These are phyloP conservation scores for Scutellaria baicalensis DNA, from an alignment of 257 asterid species.

Conservation along the genomic window DNA sequence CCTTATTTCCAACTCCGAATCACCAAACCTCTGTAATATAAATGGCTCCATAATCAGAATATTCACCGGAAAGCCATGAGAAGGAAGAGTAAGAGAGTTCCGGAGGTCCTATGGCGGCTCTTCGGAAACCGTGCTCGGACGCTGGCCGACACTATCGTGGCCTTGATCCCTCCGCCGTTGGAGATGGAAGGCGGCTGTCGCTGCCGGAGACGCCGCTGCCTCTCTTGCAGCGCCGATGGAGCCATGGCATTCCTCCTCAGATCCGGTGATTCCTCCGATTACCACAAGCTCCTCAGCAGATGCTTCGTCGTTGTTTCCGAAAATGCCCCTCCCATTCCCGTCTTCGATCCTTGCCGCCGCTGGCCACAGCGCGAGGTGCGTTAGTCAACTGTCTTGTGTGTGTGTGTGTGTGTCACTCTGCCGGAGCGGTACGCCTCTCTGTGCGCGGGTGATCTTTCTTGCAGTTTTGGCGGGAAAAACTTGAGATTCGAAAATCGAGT, in stretches of 20 bases:
- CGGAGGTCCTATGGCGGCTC: conserved; percentile 60
- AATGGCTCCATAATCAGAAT: background rate
- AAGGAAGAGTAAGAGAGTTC: conserved; percentile 45
- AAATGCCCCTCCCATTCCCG: conserved; percentile 40
- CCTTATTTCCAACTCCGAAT: background rate
- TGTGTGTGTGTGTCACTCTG: background rate
- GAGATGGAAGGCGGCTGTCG: conserved; percentile 29
- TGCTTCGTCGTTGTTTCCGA: conserved; percentile 58
- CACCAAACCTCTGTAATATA: background rate
- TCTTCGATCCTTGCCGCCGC: conserved; percentile 43
- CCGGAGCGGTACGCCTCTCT: background rate
- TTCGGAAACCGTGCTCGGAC: conserved; percentile 63
- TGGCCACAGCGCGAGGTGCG: conserved; percentile 61
- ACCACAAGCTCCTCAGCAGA: conserved; percentile 48
- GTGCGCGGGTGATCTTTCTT: background rate
- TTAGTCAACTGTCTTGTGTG: background rate
- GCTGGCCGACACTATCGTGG: conserved; percentile 54
- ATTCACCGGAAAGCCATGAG: conserved; percentile 29
- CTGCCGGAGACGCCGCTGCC: conserved; percentile 52
- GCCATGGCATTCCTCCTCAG: conserved; percentile 44
- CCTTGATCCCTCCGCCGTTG: conserved; percentile 35
- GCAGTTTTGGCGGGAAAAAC: conserved; percentile 28
- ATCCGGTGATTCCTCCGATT: conserved; percentile 49
- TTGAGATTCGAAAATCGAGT: background rate
- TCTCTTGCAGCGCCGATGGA: conserved; percentile 47